Evolutionary conservation across 2,329 filamentous ascomycete genomes (phyloP).

Genomic region (Aspergillus tubingensis): DNA sequence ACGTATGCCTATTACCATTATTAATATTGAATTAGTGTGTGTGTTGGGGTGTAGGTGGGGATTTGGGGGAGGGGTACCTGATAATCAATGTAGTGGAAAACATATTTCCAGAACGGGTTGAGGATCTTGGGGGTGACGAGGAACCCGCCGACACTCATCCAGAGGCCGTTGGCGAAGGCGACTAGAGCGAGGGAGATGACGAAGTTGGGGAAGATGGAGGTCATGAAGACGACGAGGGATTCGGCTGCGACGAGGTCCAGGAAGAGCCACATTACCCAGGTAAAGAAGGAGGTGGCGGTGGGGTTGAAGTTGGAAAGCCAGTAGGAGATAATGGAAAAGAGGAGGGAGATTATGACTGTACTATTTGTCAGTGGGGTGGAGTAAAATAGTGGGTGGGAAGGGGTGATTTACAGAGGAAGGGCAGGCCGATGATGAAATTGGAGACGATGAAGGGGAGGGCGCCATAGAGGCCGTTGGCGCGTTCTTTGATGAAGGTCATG

Average conservation of each 20-base stretch:
- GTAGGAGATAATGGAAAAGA: constrained; percentile 76
- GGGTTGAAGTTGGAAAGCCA: constrained; percentile 77
- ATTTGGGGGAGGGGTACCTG: constrained; percentile 50
- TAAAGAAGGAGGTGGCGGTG: constrained; percentile 67
- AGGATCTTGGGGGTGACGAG: constrained; percentile 71
- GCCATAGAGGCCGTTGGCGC: constrained; percentile 78
- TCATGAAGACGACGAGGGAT: constrained; percentile 75
- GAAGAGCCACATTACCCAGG: constrained; percentile 81
- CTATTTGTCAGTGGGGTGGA: not conserved
- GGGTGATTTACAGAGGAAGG: constrained; percentile 64
- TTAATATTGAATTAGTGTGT: not conserved
- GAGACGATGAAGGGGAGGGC: constrained; percentile 70
- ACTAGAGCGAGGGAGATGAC: constrained; percentile 77
- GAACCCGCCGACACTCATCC: constrained; percentile 86
- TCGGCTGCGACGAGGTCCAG: constrained; percentile 81
- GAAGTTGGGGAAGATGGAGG: constrained; percentile 73
- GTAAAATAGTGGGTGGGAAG: not conserved
- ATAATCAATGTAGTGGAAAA: constrained; percentile 87
- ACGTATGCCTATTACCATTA: constrained; percentile 62
- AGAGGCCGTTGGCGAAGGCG: constrained; percentile 83
- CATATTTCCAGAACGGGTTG: constrained; percentile 83
- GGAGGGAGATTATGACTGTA: constrained; percentile 67
- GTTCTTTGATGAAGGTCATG: constrained; percentile 72
- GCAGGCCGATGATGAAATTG: constrained; percentile 80
- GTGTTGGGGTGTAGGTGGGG: not conserved